phyloP scores from a whole-genome alignment of 2,329 filamentous ascomycete species.

The Pseudogymnoascus sp. region DNA sequence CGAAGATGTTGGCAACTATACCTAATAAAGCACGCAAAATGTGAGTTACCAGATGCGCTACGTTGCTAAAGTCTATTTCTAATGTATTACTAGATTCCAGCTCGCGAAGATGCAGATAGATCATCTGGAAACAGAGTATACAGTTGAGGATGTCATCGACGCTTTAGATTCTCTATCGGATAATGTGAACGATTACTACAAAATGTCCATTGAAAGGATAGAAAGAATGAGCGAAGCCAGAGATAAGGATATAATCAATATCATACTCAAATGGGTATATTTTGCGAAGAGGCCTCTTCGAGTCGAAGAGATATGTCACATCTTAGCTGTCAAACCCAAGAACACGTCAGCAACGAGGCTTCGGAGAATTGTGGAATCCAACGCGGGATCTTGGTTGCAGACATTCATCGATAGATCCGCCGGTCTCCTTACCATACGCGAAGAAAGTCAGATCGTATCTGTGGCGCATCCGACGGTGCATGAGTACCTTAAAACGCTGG shows the following conservation, averaged over 20 bases:
- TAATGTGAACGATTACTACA: not conserved
- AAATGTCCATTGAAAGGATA: not conserved
- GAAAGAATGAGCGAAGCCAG: not conserved
- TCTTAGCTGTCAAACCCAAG: not conserved
- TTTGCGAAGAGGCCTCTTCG: not conserved
- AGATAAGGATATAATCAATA: not conserved
- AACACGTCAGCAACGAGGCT: not conserved
- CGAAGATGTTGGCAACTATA: not conserved
- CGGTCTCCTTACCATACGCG: not conserved
- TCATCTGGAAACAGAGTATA: not conserved
- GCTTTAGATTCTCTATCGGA: not conserved
- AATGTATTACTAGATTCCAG: not conserved
- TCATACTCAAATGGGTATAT: not conserved
- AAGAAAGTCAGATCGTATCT: not conserved
- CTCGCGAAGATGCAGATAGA: not conserved
- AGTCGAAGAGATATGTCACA: not conserved
- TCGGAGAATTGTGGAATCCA: not conserved
- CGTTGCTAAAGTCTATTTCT: not conserved
- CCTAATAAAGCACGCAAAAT: not conserved
- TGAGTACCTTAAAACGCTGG: not conserved
- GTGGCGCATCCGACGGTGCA: not conserved
- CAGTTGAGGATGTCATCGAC: not conserved
- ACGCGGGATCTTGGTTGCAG: not conserved
- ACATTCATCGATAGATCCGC: not conserved
- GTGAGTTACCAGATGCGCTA: not conserved